Base-by-base conservation (phyloP, 805 yeast genomes). In the Candida broadrunensis region DNA sequence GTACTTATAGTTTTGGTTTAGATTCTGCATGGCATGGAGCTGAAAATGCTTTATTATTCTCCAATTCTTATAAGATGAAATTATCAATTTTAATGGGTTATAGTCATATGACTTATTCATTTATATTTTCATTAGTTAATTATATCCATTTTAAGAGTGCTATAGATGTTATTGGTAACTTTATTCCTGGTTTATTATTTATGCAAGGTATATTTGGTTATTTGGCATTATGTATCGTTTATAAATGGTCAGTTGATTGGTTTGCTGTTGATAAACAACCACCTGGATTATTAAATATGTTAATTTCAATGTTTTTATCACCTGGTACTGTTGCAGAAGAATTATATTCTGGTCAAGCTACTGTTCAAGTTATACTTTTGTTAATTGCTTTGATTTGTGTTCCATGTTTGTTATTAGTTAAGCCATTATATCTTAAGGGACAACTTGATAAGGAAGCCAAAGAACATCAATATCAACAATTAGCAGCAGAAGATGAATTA, bases 21-120 rank as follows among this genome's bases (percentile, higher is more conserved):
- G 99, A 93, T 65, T 86, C 84, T 48, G 86, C 84, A 9, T 93
- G 99, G 99, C 99, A 93, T 63, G 97, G 97, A 14, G 77, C 98
- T 31, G 99, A 93, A 52, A 93, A 93, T 67, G 82, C 83, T 38
- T 73, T 93, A 54, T 66, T 95, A 43, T 93, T 93, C 67, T 79
- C 96, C 37, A 93, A 93, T 70, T 90, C 98, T 2, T 93, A 88
- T 70, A 93, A 93, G 73, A 93, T 93, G 99, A 93, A 93, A 64
- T 73, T 93, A 46, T 89, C 98, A 2, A 84, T 93, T 42, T 73
- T 93, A 50, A 85, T 93, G 90, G 99, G 99, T 3, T 91, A 84
- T 65, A 65, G 77, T 35, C 99, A 93, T 67, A 93, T 93, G 99
- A 69, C 90, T 11, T 93, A 91, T 66, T 87, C 96, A 3, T 84